Evolutionary conservation across 2,329 filamentous ascomycete genomes (phyloP).

Genomic region (Colletotrichum orbiculare): DNA sequence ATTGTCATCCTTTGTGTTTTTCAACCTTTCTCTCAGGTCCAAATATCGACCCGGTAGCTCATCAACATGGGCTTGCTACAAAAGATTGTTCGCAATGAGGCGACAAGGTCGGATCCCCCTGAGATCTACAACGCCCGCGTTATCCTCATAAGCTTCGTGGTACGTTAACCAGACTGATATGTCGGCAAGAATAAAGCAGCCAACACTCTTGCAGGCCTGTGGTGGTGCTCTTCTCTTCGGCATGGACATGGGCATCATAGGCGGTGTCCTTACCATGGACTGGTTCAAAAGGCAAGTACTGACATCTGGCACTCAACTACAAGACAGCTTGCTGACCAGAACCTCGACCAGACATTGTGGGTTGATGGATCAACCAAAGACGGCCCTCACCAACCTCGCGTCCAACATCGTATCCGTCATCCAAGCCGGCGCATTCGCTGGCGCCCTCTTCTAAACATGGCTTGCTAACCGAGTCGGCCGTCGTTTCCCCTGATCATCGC

Average conservation of each 20-base stretch:
- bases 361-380: slow-evolving; percentile 32
- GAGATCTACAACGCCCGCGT: slow-evolving; percentile 79
- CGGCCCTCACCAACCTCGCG: slow-evolving; percentile 38
- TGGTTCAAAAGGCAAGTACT: slow-evolving; percentile 35
- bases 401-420: slow-evolving; percentile 45
- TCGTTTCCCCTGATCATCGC: slow-evolving; percentile 9
- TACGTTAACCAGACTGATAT: slow-evolving; percentile 40
- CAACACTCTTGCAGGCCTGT: slow-evolving; percentile 9
- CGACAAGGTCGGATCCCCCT: slow-evolving; percentile 73
- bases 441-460: slow-evolving; percentile 39
- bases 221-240: slow-evolving; percentile 41
- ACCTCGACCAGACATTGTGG: slow-evolving; percentile 39
- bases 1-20: background rate
- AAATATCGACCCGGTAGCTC: background rate
- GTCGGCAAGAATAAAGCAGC: background rate
- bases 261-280: slow-evolving; percentile 43
- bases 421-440: slow-evolving; percentile 43
- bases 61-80: slow-evolving; percentile 35
- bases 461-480: slow-evolving; percentile 8
- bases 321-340: background rate
- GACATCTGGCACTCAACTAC: background rate
- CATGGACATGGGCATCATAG: slow-evolving; percentile 44
- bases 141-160: slow-evolving; percentile 70
- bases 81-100: slow-evolving; percentile 64
- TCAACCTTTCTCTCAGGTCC: background rate